phyloP scores from a whole-genome alignment of 768 basidiomycete genomes.

The Chlorophyllum brunneum region DNA sequence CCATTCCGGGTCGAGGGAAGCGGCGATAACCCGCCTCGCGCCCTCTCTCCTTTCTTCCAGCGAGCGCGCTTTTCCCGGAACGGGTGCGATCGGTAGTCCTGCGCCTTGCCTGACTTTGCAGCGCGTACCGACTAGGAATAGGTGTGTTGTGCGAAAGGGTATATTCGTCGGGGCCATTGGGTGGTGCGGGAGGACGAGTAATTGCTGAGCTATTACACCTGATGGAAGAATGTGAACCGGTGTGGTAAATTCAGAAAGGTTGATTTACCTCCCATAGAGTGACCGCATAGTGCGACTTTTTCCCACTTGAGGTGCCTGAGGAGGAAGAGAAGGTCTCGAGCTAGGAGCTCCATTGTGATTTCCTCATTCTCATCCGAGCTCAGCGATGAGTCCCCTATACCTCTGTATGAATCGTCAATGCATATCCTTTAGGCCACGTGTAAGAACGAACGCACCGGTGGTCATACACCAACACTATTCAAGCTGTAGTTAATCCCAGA shows the following conservation, averaged over 20 bases:
- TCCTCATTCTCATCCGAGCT: conserved; percentile 28
- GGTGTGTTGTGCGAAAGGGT: conserved; percentile 37
- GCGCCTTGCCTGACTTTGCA: conserved; percentile 22
- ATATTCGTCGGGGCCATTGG: conserved; percentile 28
- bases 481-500: not conserved
- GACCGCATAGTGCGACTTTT: conserved; percentile 41
- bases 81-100: conserved; percentile 21
- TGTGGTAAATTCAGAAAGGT: not conserved
- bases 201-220: conserved; percentile 42
- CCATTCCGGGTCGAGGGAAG: conserved; percentile 26
- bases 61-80: conserved; percentile 21
- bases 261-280: conserved; percentile 47
- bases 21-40: conserved; percentile 21
- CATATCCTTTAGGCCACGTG: not conserved
- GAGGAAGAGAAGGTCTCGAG: conserved; percentile 41
- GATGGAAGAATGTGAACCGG: not conserved
- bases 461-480: conserved; percentile 41
- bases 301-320: conserved; percentile 35
- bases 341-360: conserved; percentile 41
- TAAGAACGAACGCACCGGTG: conserved; percentile 19
- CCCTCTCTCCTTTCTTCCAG: conserved; percentile 23
- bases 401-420: conserved; percentile 22
- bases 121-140: conserved; percentile 35
- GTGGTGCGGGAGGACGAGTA: conserved; percentile 40
- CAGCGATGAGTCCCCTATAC: conserved; percentile 41